Conservation (phyloP, 345 rosid species). For the Eutrema heterophyllum region DNA sequence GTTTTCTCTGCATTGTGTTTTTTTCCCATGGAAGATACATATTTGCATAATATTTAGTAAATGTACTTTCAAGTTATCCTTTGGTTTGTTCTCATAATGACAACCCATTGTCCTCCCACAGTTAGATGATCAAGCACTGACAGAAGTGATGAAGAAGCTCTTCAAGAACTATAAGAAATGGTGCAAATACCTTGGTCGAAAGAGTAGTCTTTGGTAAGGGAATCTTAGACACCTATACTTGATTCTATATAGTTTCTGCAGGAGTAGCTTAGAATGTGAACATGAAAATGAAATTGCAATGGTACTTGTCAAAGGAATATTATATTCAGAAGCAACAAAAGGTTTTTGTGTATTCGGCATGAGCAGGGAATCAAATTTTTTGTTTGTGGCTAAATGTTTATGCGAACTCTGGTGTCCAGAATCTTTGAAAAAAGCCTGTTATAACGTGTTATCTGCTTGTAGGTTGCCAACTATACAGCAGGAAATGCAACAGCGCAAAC, state of each 20-base stretch:
- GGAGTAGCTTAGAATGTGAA: conserved; percentile 5
- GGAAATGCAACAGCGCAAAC: conserved; percentile 96
- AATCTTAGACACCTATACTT: neutral
- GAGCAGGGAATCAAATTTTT: neutral
- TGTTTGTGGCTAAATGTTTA: neutral
- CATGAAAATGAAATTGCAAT: neutral
- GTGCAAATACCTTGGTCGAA: conserved; percentile 96
- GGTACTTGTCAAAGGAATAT: neutral
- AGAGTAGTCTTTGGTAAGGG: conserved; percentile 97
- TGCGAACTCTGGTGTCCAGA: conserved; percentile 6
- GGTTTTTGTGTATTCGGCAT: neutral
- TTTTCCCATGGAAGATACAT: neutral
- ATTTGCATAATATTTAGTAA: neutral
- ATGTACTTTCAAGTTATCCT: neutral
- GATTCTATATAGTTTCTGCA: neutral
- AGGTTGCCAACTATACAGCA: conserved; percentile 99
- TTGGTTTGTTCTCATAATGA: neutral
- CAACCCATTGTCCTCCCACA: conserved; percentile 21
- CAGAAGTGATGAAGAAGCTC: conserved; percentile 98
- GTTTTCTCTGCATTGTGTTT: neutral
- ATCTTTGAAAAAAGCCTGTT: neutral
- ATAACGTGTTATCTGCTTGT: conserved; percentile 21
- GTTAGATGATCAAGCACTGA: conserved; percentile 96
- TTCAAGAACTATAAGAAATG: conserved; percentile 97
- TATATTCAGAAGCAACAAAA: neutral